Percentiles rank a stretch among this genome's conserved stretches.
These are phyloP conservation scores for Candida vaughaniae DNA, from an alignment of 805 yeast species.

Conservation along the genomic window DNA sequence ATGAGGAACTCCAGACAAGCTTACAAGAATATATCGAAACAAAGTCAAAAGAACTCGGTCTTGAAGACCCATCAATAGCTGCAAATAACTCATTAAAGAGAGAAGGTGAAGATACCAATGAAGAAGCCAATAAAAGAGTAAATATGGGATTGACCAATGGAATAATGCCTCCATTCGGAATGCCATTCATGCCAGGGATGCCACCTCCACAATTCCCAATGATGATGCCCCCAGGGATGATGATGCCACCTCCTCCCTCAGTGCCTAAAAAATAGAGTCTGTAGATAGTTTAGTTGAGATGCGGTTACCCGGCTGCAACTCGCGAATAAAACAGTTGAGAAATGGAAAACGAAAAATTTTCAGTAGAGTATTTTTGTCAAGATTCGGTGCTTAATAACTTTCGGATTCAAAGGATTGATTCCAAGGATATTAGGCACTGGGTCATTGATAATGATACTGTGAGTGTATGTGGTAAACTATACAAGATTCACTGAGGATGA, in stretches of 20 bases:
- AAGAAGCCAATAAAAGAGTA: slow-evolving; percentile 26
- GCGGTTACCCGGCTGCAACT: slow-evolving; percentile 9
- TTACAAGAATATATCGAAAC: slow-evolving; percentile 51
- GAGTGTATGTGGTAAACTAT: no score
- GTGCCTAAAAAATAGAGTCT: background rate
- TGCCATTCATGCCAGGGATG: slow-evolving; percentile 13
- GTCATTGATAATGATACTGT: slow-evolving; percentile 21
- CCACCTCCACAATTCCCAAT: slow-evolving; percentile 3
- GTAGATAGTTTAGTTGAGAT: no score
- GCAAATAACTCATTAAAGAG: slow-evolving; percentile 18
- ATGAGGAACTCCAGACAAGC: slow-evolving; percentile 55
- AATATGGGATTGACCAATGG: slow-evolving; percentile 15
- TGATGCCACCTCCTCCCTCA: slow-evolving; percentile 6
- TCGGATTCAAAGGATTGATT: slow-evolving; percentile 1
- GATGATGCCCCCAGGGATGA: slow-evolving; percentile 7
- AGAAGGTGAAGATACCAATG: slow-evolving; percentile 15
- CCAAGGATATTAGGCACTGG: background rate
- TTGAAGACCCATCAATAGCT: slow-evolving; percentile 28
- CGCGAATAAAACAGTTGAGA: background rate
- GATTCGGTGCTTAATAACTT: slow-evolving; percentile 1
- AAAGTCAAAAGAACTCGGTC: slow-evolving; percentile 30
- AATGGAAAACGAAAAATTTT: no score
- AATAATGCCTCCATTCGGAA: slow-evolving; percentile 18
- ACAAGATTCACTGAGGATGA: slow-evolving; percentile 22
- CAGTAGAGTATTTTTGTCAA: no score